Conservation (phyloP, 805 yeast species). For the Lachancea cidri region DNA sequence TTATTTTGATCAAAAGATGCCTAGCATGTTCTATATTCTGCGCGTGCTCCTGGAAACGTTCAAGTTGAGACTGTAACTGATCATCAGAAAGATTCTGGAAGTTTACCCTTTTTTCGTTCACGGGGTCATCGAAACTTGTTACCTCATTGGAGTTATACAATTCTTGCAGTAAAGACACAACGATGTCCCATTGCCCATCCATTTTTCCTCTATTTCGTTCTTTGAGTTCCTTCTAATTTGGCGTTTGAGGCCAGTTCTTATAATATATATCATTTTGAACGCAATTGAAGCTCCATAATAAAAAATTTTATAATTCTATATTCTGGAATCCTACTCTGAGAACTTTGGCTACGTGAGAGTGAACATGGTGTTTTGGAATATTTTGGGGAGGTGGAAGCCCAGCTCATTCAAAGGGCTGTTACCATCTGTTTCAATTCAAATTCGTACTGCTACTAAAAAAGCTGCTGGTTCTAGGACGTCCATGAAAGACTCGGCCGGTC, state of each 20-base stretch:
- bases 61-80: constrained; percentile 38
- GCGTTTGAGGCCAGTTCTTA: background rate
- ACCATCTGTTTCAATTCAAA: constrained; percentile 28
- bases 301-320: no score
- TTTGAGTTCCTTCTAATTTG: background rate
- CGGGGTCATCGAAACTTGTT: constrained; percentile 42
- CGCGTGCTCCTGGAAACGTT: constrained; percentile 45
- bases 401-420: background rate
- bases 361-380: constrained; percentile 8
- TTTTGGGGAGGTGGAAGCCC: background rate
- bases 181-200: constrained; percentile 67
- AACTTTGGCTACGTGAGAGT: no score
- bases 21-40: constrained; percentile 53
- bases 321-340: no score
- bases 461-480: constrained; percentile 94
- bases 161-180: constrained; percentile 62
- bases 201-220: constrained; percentile 19
- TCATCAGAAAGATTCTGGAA: constrained; percentile 33
- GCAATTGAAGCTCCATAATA: background rate
- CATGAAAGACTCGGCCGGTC: constrained; percentile 92
- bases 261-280: background rate
- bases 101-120: constrained; percentile 25
- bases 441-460: constrained; percentile 88
- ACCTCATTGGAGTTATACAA: constrained; percentile 58
- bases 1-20: constrained; percentile 38